A percentile compares a stretch with the other conserved stretches of the same genome.
Evolutionary conservation across 306 rosid genomes (phyloP).

Genomic region (Lotus japonicus): DNA sequence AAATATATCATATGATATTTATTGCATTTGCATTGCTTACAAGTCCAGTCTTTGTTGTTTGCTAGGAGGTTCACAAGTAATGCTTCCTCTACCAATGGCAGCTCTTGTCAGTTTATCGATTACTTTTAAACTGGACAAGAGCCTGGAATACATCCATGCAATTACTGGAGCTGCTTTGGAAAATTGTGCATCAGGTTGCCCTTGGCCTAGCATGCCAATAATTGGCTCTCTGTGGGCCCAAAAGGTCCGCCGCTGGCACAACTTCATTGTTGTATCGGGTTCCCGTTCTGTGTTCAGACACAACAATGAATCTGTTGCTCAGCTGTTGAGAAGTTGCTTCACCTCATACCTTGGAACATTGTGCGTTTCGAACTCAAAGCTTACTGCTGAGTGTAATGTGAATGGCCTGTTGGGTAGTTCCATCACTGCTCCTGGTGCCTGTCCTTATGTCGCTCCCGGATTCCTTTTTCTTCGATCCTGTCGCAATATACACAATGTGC

Average conservation of each 20-base stretch:
- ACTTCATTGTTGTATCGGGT: constrained; percentile 64
- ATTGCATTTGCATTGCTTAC: constrained; percentile 21
- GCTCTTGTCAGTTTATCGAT: constrained; percentile 80
- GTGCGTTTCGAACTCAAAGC: constrained; percentile 26
- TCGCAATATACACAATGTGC: constrained; percentile 42
- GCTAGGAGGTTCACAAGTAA: constrained; percentile 43
- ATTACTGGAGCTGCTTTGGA: constrained; percentile 72
- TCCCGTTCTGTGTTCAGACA: constrained; percentile 63
- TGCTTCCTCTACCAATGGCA: constrained; percentile 82
- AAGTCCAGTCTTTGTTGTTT: constrained; percentile 17
- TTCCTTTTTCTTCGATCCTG: constrained; percentile 65
- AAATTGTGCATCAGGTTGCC: constrained; percentile 63
- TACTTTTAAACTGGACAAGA: constrained; percentile 73
- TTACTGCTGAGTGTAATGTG: constrained; percentile 41
- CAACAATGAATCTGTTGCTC: constrained; percentile 53
- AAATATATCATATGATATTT: constrained; percentile 1
- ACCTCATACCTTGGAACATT: constrained; percentile 50
- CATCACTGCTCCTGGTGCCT: constrained; percentile 27
- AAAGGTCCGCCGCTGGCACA: constrained; percentile 79
- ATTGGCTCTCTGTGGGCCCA: constrained; percentile 77
- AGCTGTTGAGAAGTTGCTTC: constrained; percentile 76
- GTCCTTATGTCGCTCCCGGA: constrained; percentile 61
- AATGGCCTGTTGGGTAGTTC: constrained; percentile 62
- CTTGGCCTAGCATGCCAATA: constrained; percentile 71
- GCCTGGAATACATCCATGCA: constrained; percentile 53